Percentiles rank a stretch among this genome's conserved stretches.
phyloP scores from a whole-genome alignment of 2,329 filamentous ascomycete species.

The Aureobasidium sp. region DNA sequence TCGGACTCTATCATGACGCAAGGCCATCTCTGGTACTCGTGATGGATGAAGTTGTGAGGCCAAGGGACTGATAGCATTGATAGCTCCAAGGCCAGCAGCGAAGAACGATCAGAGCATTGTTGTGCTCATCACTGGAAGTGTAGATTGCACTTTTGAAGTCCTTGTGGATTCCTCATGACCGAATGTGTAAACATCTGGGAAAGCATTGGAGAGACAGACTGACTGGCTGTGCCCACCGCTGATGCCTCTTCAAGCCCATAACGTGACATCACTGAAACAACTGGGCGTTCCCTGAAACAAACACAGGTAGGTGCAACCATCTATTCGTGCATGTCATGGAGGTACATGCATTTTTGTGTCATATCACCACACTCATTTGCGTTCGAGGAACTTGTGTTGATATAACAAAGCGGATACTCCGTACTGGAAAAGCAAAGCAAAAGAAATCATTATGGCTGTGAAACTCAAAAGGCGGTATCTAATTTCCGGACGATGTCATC shows the following conservation, averaged over 20 bases:
- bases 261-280: not conserved
- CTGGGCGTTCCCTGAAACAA: not conserved
- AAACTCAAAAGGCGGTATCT: not conserved
- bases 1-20: not conserved
- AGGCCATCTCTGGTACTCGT: not conserved
- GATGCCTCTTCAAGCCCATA: not conserved
- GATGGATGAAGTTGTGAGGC: not conserved
- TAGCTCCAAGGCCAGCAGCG: not conserved
- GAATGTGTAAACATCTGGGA: too few relatives aligned
- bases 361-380: not conserved
- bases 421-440: not conserved
- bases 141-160: too few relatives aligned
- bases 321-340: not conserved
- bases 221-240: not conserved
- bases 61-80: not conserved
- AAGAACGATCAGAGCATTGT: not conserved
- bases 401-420: not conserved
- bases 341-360: not conserved
- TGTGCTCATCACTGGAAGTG: not conserved
- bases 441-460: not conserved
- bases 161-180: too few relatives aligned
- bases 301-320: too few relatives aligned
- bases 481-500: conserved; percentile 8
- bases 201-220: too few relatives aligned
- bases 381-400: not conserved